Evolutionary conservation across 805 yeast species (phyloP).

Genomic region (Wickerhamomyces queroliae): DNA sequence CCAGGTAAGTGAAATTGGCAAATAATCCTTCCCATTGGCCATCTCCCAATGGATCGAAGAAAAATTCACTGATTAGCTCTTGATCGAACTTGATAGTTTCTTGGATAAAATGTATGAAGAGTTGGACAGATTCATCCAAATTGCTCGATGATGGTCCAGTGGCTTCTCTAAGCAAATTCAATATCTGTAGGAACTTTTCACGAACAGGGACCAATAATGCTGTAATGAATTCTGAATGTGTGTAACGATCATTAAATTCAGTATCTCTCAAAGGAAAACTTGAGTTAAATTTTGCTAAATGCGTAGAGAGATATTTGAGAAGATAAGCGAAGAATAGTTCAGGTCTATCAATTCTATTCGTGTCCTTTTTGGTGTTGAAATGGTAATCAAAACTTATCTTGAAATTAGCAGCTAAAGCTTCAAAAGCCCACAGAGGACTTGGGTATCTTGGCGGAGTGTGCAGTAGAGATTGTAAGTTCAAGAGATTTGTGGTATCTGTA

Average conservation of each 20-base stretch:
- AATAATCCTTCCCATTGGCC: conserved; percentile 26
- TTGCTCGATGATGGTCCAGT: conserved; percentile 12
- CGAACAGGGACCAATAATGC: conserved; percentile 36
- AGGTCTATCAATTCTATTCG: conserved; percentile 41
- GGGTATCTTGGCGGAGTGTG: conserved; percentile 23
- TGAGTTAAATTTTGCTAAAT: conserved; percentile 33
- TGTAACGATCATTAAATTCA: conserved; percentile 21
- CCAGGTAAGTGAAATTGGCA: conserved; percentile 15
- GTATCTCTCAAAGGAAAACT: conserved; percentile 30
- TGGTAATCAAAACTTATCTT: conserved; percentile 47
- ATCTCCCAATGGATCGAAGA: conserved; percentile 30
- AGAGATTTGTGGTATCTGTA: conserved; percentile 5
- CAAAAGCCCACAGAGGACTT: conserved; percentile 45
- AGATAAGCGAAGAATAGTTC: conserved; percentile 47
- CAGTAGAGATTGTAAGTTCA: conserved; percentile 14
- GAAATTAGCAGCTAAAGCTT: conserved; percentile 38
- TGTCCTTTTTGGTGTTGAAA: conserved; percentile 38
- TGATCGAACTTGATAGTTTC: conserved; percentile 36
- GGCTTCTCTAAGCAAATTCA: conserved; percentile 19
- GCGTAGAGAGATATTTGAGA: conserved; percentile 38
- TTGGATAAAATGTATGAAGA: conserved; percentile 27
- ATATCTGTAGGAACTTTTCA: conserved; percentile 29
- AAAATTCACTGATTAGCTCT: conserved; percentile 29
- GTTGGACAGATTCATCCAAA: conserved; percentile 9
- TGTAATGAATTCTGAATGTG: conserved; percentile 34